Percentiles rank a stretch among this genome's conserved stretches.
phyloP scores from a whole-genome alignment of 2,329 filamentous ascomycete species.

The Diaporthe nobilis region DNA sequence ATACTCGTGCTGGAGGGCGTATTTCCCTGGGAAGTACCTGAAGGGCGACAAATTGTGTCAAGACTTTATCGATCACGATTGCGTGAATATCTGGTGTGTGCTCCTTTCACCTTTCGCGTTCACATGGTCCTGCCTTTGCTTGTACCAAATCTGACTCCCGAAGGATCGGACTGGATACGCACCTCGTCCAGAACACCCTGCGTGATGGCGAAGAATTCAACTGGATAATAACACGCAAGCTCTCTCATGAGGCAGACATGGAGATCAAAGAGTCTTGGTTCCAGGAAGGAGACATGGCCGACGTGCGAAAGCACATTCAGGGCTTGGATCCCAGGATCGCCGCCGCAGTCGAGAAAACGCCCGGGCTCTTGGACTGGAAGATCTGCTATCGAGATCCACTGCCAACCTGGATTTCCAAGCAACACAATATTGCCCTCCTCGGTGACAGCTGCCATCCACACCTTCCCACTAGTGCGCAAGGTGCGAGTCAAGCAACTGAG shows the following conservation, averaged over 20 bases:
- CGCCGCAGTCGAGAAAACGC: constrained; percentile 60
- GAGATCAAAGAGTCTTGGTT: constrained; percentile 64
- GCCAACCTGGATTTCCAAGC: constrained; percentile 65
- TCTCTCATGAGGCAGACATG: constrained; percentile 56
- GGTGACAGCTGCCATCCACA: constrained; percentile 70
- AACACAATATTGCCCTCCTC: constrained; percentile 63
- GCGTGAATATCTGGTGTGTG: constrained; percentile 57
- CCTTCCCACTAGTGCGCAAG: constrained; percentile 67
- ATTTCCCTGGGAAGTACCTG: constrained; percentile 55
- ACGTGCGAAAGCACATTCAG: constrained; percentile 54
- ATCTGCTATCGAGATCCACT: constrained; percentile 68
- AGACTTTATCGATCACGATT: constrained; percentile 59
- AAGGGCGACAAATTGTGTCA: constrained; percentile 53
- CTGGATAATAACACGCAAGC: constrained; percentile 62
- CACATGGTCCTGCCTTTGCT: background rate
- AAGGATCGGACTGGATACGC: constrained; percentile 59
- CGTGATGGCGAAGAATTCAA: constrained; percentile 60
- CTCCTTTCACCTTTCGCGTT: constrained; percentile 20
- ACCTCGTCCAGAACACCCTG: constrained; percentile 60
- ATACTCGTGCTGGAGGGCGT: constrained; percentile 67
- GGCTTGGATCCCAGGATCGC: constrained; percentile 61
- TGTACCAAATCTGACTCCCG: background rate
- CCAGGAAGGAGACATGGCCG: constrained; percentile 61
- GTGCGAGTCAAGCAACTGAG: constrained; percentile 68
- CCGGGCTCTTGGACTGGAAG: constrained; percentile 66